Evolutionary conservation across 352 stramenopile genomes (phyloP).

Genomic region (Pythium aphanidermatum): DNA sequence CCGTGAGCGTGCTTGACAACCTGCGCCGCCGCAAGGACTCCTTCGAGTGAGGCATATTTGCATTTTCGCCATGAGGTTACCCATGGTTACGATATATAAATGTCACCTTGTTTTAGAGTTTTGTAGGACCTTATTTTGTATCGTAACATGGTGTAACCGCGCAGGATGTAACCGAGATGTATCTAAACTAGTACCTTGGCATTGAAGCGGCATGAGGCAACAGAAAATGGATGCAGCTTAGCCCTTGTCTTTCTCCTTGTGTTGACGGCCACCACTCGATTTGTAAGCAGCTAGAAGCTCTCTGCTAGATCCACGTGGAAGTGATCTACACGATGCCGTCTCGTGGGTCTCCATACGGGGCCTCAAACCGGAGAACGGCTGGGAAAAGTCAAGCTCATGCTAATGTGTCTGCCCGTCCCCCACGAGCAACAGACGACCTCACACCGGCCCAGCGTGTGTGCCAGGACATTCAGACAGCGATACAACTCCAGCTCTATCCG

Average conservation of each 20-base stretch:
- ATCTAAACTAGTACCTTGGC: no score
- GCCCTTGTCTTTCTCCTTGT: no score
- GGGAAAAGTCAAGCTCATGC: background rate
- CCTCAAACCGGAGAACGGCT: background rate
- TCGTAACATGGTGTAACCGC: background rate
- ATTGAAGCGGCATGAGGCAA: background rate
- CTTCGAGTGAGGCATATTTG: constrained; percentile 37
- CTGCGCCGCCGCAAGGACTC: constrained; percentile 72
- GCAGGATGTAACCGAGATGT: no score
- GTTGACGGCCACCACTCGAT: no score
- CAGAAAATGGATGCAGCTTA: no score
- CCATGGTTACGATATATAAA: background rate
- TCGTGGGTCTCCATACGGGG: constrained; percentile 10
- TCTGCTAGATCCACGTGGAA: no score
- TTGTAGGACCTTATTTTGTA: background rate
- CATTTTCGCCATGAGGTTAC: background rate
- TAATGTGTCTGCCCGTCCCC: no score
- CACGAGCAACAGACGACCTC: background rate
- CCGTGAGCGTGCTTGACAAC: constrained; percentile 75
- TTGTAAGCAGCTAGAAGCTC: no score
- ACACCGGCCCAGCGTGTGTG: constrained; percentile 3
- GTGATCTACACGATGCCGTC: constrained; percentile 8
- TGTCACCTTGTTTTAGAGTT: no score
- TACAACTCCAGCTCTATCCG: background rate
- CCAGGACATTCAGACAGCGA: constrained; percentile 1